Evolutionary conservation across 108 stramenopile genomes (phyloP), one percentile per base, ranked within the genome.

Genomic region (Skeletonema tropicum): DNA sequence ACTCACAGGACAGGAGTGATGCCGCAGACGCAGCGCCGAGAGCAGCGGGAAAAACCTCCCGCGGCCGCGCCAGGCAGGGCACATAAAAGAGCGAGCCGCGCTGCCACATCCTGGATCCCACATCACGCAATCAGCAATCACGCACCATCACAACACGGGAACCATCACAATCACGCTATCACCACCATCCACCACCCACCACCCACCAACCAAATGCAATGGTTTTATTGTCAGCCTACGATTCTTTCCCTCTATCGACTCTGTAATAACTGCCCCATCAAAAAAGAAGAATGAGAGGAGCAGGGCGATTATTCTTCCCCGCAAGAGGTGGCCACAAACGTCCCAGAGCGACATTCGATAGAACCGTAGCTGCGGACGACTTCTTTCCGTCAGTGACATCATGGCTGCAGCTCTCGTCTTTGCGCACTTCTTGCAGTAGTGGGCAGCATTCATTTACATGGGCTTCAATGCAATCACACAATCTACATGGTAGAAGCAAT

Each of bases 341-440:
- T 15, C 5, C 15, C 14, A 45, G 42, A 45, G 15, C 15, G 42
- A 45, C 15, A 45, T 41, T 41, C 10, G 39, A 41, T 41, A 13
- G 39, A 41, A 12, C 19, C 19, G 52, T 23, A 7, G 7, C 49
- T 19, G 49, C 49, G n/a, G 46, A 17, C 6, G 46, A 17, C 14
- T 17, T 48, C 46, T n/a, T 17, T 48, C 17, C 48, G 17, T 49
- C 48, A 10, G 21, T 55, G 52, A 55, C 61, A 62, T 62, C 23
- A 46, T 62, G 39, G 36, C 30, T 42, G 19, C 61, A 49, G 8
- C 46, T 46, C 11, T 62, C 61, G 39, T 62, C 61, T 46, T 19
- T 62, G 52, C 23, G n/a, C 52, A 55, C 52, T 19, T 5, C 6
- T 25, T 25, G 52, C 25, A 55, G 52, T 55, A n/a, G 9, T 55